These are phyloP conservation scores for Massarina eburnea DNA, from an alignment of 2,329 filamentous ascomycete species.

Conservation along the genomic window DNA sequence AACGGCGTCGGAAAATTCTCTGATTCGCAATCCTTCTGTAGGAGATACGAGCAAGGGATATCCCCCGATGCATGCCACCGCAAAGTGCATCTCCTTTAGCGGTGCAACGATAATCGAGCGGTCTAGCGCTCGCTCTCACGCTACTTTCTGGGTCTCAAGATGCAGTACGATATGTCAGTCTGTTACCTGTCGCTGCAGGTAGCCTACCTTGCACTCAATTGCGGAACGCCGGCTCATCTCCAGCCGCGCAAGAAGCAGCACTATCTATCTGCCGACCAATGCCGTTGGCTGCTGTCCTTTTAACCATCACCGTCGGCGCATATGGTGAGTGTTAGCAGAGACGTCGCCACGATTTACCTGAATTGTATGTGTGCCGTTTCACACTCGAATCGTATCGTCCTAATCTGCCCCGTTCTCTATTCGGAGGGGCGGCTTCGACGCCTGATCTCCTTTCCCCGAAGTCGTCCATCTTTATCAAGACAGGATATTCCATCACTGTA, in stretches of 20 bases:
- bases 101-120: slow-evolving; percentile 27
- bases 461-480: slow-evolving; percentile 1
- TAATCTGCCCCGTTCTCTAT: slow-evolving; percentile 15
- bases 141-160: slow-evolving; percentile 24
- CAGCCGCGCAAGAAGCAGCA: not conserved
- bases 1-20: slow-evolving; percentile 18
- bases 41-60: slow-evolving; percentile 30
- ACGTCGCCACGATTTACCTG: slow-evolving; percentile 35
- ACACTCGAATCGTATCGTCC: slow-evolving; percentile 23
- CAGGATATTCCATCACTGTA: not conserved
- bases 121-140: slow-evolving; percentile 23
- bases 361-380: slow-evolving; percentile 38
- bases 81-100: slow-evolving; percentile 25
- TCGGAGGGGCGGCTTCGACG: too few relatives aligned
- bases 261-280: not conserved
- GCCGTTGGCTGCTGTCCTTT: slow-evolving; percentile 15
- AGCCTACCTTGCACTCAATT: slow-evolving; percentile 28
- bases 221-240: slow-evolving; percentile 18
- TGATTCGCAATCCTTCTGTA: slow-evolving; percentile 19
- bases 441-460: slow-evolving; percentile 1
- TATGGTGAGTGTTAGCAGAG: slow-evolving; percentile 36
- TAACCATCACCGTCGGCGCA: slow-evolving; percentile 29
- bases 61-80: slow-evolving; percentile 36
- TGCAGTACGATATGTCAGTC: slow-evolving; percentile 35
- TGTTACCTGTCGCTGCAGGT: slow-evolving; percentile 31